Evolutionary conservation across 169 alveolate species (phyloP), one percentile per base, ranked within the genome.

Genomic region (Eimeria acervulina): DNA sequence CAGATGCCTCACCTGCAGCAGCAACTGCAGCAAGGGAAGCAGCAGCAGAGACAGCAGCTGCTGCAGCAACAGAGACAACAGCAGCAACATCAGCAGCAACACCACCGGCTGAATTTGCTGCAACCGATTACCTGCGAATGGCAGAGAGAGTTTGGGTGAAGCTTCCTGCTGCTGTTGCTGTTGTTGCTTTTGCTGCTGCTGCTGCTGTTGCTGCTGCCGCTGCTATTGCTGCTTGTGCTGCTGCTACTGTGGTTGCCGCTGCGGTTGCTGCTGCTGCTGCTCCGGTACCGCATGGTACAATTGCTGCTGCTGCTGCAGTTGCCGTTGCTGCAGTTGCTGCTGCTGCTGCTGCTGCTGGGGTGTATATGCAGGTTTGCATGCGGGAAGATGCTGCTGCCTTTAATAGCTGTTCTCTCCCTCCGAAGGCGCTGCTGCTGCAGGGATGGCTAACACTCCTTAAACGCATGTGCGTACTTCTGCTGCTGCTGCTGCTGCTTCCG

Each of bases 371-470:
- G 89, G 89, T 80, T 19, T 80, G 66, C 33, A 80, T 80, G 89
- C 31, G 36, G 42, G 89, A 80, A 44, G 89, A 80, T 44, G 38
- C 89, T 80, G 89, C 89, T 80, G 61, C 89, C 2, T 80, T 80
- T 33, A 80, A 40, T 36, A 66, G 68, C 63, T 66, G 63, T 42
- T 66, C 89, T 28, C 68, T 80, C 42, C 36, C 68, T 33, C 89
- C 89, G 44, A 80, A 66, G 36, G 89, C 89, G 5, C 26, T 80
- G 66, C 66, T 80, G 68, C 89, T 80, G 33, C 89, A 42, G 89
- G 21, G 66, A 1, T 80, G 89, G 89, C 61, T 80, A 36, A 12
- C 89, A 2, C 38, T 80, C 40, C 26, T 80, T 7, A 38, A 80
- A 33, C 66, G 33, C 61, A 80, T 40, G 89, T 80, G 23, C 59